phyloP scores from a whole-genome alignment of 2,329 filamentous ascomycete genomes.

The Talaromyces sp. region DNA sequence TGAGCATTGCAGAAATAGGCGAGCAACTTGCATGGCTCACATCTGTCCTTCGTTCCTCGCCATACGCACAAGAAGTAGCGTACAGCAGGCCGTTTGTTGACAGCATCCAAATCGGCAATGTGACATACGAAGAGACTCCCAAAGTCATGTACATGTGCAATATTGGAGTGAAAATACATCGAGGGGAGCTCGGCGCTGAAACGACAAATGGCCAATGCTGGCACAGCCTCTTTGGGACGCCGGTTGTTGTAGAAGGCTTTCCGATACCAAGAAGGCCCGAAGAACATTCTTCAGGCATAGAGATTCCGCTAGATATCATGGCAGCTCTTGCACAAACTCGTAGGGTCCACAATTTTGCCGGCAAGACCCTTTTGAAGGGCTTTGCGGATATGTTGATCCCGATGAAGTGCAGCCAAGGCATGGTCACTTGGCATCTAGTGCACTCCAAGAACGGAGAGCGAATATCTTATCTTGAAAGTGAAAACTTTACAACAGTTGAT shows the following conservation, averaged over 20 bases:
- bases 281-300: slow-evolving; percentile 21
- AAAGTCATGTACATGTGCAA: slow-evolving; percentile 1
- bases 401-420: slow-evolving; percentile 10
- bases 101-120: neutral
- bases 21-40: slow-evolving; percentile 33
- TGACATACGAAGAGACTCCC: neutral
- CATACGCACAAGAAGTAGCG: slow-evolving; percentile 10
- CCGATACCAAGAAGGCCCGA: slow-evolving; percentile 19
- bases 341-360: slow-evolving; percentile 20
- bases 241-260: slow-evolving; percentile 25
- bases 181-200: neutral
- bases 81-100: slow-evolving; percentile 14
- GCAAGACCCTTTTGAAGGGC: slow-evolving; percentile 27
- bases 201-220: slow-evolving; percentile 24
- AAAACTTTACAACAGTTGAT: neutral
- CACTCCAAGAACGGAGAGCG: slow-evolving; percentile 17
- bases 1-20: slow-evolving; percentile 27
- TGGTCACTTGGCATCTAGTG: slow-evolving; percentile 26
- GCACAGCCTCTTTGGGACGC: slow-evolving; percentile 23
- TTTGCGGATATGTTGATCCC: slow-evolving; percentile 30
- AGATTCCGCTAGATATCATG: slow-evolving; percentile 18
- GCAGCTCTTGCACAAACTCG: slow-evolving; percentile 6
- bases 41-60: slow-evolving; percentile 24
- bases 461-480: slow-evolving; percentile 22
- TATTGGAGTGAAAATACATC: neutral